Percentiles rank a stretch among this genome's conserved stretches.
These are phyloP conservation scores for Aspergillus kassunensis DNA, from an alignment of 495 filamentous ascomycete species.

Conservation along the genomic window DNA sequence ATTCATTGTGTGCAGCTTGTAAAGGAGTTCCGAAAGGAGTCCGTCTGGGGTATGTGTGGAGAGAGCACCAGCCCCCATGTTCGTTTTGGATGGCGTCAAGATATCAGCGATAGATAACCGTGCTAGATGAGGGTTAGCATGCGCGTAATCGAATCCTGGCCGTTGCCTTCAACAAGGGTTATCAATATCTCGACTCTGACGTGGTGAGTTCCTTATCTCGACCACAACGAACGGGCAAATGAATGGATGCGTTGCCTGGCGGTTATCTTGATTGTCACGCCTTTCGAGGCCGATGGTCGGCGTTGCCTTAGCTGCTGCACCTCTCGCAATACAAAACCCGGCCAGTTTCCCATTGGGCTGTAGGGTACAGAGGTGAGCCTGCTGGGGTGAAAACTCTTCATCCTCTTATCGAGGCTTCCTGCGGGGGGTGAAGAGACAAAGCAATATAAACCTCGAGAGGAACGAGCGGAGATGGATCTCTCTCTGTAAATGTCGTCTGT, in stretches of 20 bases:
- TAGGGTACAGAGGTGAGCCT: not conserved
- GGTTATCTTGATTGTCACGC: conserved; percentile 16
- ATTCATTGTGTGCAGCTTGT: not conserved
- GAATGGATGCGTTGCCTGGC: not conserved
- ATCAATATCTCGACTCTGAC: conserved; percentile 1
- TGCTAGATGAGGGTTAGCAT: not conserved
- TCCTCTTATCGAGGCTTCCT: not conserved
- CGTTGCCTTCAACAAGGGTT: conserved; percentile 3
- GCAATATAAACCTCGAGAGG: conserved; percentile 8
- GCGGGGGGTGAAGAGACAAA: not conserved
- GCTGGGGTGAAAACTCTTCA: conserved; percentile 1
- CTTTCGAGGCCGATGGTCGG: conserved; percentile 13
- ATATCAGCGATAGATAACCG: conserved; percentile 1
- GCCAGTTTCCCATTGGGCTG: conserved; percentile 8
- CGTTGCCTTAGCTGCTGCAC: not conserved
- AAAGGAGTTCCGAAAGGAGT: conserved; percentile 2
- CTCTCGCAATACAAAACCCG: conserved; percentile 15
- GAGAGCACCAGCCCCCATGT: not conserved
- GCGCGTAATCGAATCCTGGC: not conserved
- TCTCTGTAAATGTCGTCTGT: not conserved
- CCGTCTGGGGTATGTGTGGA: conserved; percentile 11
- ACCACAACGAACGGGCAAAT: conserved; percentile 6
- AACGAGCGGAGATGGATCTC: not conserved
- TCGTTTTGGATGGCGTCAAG: not conserved
- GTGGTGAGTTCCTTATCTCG: conserved; percentile 12